phyloP scores from a whole-genome alignment of 495 filamentous ascomycete genomes.

The Aspergillus kassunensis region DNA sequence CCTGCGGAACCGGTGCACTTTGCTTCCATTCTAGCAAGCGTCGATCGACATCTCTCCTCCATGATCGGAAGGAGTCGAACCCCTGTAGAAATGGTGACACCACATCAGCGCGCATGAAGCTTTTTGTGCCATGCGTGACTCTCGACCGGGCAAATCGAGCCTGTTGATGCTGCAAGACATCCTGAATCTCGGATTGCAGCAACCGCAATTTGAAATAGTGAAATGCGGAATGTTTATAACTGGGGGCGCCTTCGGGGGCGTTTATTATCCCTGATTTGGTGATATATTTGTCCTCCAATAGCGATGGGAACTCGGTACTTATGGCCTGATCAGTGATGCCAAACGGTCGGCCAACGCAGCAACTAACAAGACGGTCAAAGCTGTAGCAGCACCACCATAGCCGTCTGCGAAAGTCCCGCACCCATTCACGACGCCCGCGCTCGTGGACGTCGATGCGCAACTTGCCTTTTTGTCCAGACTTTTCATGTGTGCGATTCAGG shows the following conservation, averaged over 20 bases:
- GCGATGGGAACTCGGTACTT: slow-evolving; percentile 87
- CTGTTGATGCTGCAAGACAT: slow-evolving; percentile 89
- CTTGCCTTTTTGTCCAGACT: slow-evolving; percentile 23
- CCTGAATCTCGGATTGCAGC: slow-evolving; percentile 90
- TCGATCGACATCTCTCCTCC: slow-evolving; percentile 83
- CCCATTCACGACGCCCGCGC: slow-evolving; percentile 76
- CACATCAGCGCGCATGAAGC: slow-evolving; percentile 72
- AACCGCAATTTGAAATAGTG: slow-evolving; percentile 92
- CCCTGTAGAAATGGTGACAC: slow-evolving; percentile 79
- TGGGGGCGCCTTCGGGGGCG: slow-evolving; percentile 53
- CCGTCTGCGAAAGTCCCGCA: slow-evolving; percentile 78
- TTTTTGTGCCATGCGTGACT: slow-evolving; percentile 57
- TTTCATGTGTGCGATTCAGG: slow-evolving; percentile 14
- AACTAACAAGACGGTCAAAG: slow-evolving; percentile 85
- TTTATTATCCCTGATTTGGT: slow-evolving; percentile 71
- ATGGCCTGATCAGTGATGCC: slow-evolving; percentile 92
- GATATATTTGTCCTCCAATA: slow-evolving; percentile 84
- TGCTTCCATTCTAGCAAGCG: slow-evolving; percentile 85
- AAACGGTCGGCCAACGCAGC: slow-evolving; percentile 89
- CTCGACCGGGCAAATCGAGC: slow-evolving; percentile 45
- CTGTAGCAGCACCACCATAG: slow-evolving; percentile 98
- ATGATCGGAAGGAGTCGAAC: slow-evolving; percentile 81
- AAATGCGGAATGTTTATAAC: slow-evolving; percentile 83
- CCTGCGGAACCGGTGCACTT: slow-evolving; percentile 65
- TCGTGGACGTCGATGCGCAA: slow-evolving; percentile 50